Evolutionary conservation across 148 eudicot species (phyloP), one percentile per base, ranked within the genome.

Genomic region (Amaranthus palmeri): DNA sequence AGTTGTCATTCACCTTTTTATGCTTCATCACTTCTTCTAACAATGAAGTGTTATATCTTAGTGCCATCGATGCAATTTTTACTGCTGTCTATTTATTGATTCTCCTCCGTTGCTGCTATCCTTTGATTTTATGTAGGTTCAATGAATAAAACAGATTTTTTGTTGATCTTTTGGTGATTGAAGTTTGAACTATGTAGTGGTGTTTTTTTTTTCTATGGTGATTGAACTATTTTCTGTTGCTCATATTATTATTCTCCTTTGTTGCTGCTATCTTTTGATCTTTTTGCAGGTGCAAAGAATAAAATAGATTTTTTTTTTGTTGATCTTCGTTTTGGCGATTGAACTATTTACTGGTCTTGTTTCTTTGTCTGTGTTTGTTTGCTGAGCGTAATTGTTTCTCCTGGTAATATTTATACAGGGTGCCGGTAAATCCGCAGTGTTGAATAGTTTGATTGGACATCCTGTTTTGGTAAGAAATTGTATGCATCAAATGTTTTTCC

Each of bases 401-500:
- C 51, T 73, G 46, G n/a, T 54, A 58, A 55, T 49, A 14, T 41
- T 75, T 70, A 50, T 75, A 57, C 90, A 95, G 98, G 96, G 98
- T 82, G 96, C 97, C 7, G 98, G 98, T 56, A 95, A 95, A 83
- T 89, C 96, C 72, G 97, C 97, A 76, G 97, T 89, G 17, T 76
- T 91, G 84, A 95, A 93, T 86, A 93, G 98, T 85, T 79, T 93
- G 71, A 93, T 93, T 71, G 98, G 98, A 49, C 98, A 93, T 81
- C 98, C 98, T 54, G 96, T 93, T 78, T 83, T 93, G 92, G 98
- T 93, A 76, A 83, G 93, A 58, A n/a, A 49, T 63, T 46, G 41
- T 42, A 59, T 15, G 54, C 11, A 5, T 50, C 18, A 15, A 50
- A 43, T 71, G 47, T 49, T 7, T 43, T 73, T 69, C 49, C 18